Conservation (phyloP, 1,139 yeast genomes). For the Suhomyces coccinellae region DNA sequence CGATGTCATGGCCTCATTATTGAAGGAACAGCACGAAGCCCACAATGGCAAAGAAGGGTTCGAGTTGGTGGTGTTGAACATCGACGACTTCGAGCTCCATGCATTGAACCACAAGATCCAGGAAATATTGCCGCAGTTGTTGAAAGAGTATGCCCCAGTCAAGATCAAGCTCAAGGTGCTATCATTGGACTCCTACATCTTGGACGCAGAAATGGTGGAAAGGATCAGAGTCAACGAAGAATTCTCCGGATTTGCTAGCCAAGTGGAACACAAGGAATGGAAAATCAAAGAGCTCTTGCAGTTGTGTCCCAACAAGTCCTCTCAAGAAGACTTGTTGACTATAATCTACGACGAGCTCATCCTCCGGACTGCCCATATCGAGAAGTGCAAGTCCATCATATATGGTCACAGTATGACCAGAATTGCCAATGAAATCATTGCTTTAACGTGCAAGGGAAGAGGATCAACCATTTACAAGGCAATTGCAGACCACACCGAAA, state of each 20-base stretch:
- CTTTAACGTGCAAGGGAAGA: slow-evolving; percentile 87
- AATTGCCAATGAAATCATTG: slow-evolving; percentile 74
- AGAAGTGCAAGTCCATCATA: slow-evolving; percentile 55
- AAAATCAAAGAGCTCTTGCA: slow-evolving; percentile 29
- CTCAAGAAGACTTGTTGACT: slow-evolving; percentile 60
- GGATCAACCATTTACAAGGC: slow-evolving; percentile 64
- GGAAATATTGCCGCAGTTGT: slow-evolving; percentile 23
- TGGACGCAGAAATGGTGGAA: slow-evolving; percentile 25
- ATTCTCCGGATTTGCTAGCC: slow-evolving; percentile 25
- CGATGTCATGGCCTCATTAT: slow-evolving; percentile 62
- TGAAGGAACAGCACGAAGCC: slow-evolving; percentile 57
- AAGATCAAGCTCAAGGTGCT: slow-evolving; percentile 38
- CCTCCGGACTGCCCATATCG: slow-evolving; percentile 45
- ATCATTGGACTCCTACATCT: slow-evolving; percentile 37
- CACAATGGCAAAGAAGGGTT: slow-evolving; percentile 74
- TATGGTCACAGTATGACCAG: slow-evolving; percentile 84
- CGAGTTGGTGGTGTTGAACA: slow-evolving; percentile 52
- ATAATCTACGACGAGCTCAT: slow-evolving; percentile 53
- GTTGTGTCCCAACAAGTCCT: slow-evolving; percentile 51
- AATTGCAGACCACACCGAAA: slow-evolving; percentile 47
- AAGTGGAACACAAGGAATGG: slow-evolving; percentile 10
- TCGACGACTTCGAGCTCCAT: slow-evolving; percentile 40
- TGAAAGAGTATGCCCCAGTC: slow-evolving; percentile 24
- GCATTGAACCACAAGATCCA: slow-evolving; percentile 19
- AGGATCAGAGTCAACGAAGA: slow-evolving; percentile 29